A percentile compares a stretch with the other conserved stretches of the same genome.
Conservation (phyloP, 2,329 filamentous ascomycete genomes). For the Diaporthe vaccinii region DNA sequence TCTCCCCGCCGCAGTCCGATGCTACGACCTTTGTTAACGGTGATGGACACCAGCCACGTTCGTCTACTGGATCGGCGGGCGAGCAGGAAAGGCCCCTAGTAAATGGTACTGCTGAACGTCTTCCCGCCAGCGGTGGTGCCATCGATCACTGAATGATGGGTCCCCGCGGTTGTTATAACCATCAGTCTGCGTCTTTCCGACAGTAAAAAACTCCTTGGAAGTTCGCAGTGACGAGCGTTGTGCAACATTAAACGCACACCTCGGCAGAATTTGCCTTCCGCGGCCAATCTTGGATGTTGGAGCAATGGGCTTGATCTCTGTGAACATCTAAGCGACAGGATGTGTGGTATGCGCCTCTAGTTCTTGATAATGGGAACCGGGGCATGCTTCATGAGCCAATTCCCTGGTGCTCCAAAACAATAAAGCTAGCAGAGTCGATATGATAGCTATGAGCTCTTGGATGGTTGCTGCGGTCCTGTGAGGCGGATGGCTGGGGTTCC, state of each 20-base stretch:
- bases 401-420: not conserved
- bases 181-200: not conserved
- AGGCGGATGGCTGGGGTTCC: not conserved
- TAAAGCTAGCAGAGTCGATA: not conserved
- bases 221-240: too few relatives aligned
- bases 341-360: not conserved
- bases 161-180: not conserved
- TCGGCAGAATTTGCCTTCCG: not conserved
- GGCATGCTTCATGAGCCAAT: too few relatives aligned
- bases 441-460: not conserved
- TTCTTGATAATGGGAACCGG: not conserved
- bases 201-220: not conserved
- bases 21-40: constrained; percentile 43
- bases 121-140: constrained; percentile 2
- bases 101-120: constrained; percentile 30
- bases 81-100: constrained; percentile 38
- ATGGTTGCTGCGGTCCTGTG: not conserved
- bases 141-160: constrained; percentile 13
- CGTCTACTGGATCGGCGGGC: constrained; percentile 36
- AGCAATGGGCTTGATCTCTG: constrained; percentile 14
- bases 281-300: not conserved
- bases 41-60: constrained; percentile 38
- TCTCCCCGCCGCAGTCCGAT: constrained; percentile 43
- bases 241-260: not conserved
- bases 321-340: not conserved